Base-by-base conservation (phyloP, 768 basidiomycete species). In the Tulasnella calospora region DNA sequence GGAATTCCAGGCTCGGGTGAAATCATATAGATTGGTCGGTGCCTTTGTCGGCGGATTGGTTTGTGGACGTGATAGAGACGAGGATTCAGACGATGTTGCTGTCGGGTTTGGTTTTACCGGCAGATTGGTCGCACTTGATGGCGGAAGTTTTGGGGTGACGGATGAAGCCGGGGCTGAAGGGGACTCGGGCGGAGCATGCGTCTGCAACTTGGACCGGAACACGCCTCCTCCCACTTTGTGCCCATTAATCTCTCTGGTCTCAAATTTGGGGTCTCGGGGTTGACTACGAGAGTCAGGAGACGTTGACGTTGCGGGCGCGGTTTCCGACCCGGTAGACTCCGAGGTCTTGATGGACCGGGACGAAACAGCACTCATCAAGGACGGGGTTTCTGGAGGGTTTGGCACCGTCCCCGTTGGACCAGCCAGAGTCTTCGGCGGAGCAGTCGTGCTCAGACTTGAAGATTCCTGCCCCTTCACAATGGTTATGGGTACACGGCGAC, bases 1-100 rank as follows among this genome's bases (percentile, higher is more conserved):
- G 5, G 85, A 81, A 30, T 88, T 86, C 94, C 92, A 94, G 0
- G 85, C 83, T 73, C 86, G 88, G 55, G 84, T 86, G 80, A 95
- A 92, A 46, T 90, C 88, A 81, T 93, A 91, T n/a, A 92, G 83
- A 0, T 89, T 87, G 69, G 84, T 83, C 0, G 86, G 82, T 0
- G 86, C 81, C 27, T 85, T 76, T 44, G 41, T 44, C 51, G 17
- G 81, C n/a, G 80, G 46, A 30, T 79, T 44, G 6, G 79, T 74
- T 73, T 7, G 71, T 13, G 51, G 61, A 41, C 71, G 78, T 74
- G 67, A 69, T 70, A 61, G 35, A 27, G 40, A 51, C 17, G 73
- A 36, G 19, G 71, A 19, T 27, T 78, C 17, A 46, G 78, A 71
- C 27, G 61, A 36, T 46, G 61, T 47, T 40, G 35, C 73, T 44